phyloP scores from a whole-genome alignment of 176 grass and related monocot species.

The Juncus effusus region DNA sequence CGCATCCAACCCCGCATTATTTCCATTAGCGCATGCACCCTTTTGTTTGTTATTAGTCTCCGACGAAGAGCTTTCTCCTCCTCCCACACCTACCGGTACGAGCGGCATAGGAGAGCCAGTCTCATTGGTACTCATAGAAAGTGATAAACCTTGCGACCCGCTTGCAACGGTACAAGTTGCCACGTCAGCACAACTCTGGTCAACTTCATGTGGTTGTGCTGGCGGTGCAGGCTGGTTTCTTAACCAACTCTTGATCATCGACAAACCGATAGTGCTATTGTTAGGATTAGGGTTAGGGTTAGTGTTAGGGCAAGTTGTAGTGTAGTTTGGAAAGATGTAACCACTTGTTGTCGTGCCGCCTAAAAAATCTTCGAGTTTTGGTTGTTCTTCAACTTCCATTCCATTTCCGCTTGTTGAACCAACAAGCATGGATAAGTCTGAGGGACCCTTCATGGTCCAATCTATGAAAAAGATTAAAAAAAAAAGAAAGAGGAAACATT shows the following conservation, averaged over 20 bases:
- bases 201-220: not conserved
- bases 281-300: conserved; percentile 16
- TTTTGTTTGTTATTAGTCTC: conserved; percentile 28
- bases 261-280: conserved; percentile 46
- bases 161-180: not conserved
- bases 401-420: conserved; percentile 16
- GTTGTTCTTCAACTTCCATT: conserved; percentile 28
- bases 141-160: conserved; percentile 41
- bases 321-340: not conserved
- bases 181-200: not conserved
- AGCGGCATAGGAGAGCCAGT: conserved; percentile 24
- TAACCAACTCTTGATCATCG: conserved; percentile 83
- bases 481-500: not conserved
- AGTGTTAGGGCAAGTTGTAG: not conserved
- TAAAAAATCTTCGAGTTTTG: conserved; percentile 69
- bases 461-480: conserved; percentile 21
- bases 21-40: not conserved
- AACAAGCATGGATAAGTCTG: conserved; percentile 41
- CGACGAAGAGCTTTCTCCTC: conserved; percentile 24
- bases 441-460: conserved; percentile 40
- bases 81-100: not conserved
- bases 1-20: conserved; percentile 22
- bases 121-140: conserved; percentile 46
- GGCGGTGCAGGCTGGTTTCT: conserved; percentile 44
- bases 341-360: conserved; percentile 9